Evolutionary conservation across 768 basidiomycete genomes (phyloP).

Genomic region (Galerina sulciceps): DNA sequence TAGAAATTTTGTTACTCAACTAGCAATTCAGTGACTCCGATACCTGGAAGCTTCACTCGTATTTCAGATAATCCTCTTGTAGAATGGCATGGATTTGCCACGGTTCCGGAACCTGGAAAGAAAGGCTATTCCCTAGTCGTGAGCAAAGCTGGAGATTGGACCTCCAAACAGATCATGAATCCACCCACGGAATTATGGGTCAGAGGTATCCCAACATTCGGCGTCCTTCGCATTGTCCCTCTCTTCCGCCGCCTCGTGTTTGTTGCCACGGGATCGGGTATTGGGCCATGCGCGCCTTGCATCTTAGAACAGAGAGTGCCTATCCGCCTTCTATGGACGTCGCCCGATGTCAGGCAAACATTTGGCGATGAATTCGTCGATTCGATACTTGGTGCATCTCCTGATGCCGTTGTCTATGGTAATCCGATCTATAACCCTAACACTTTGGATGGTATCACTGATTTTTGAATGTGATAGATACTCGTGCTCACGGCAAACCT

Average conservation of each 20-base stretch:
- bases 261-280: slow-evolving; percentile 62
- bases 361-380: slow-evolving; percentile 67
- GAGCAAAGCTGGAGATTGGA: slow-evolving; percentile 66
- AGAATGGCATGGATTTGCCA: slow-evolving; percentile 66
- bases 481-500: slow-evolving; percentile 48
- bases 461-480: slow-evolving; percentile 32
- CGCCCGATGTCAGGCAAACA: slow-evolving; percentile 62
- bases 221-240: slow-evolving; percentile 57
- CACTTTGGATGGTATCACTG: neutral
- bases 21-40: slow-evolving; percentile 39
- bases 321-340: slow-evolving; percentile 64
- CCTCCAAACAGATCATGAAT: slow-evolving; percentile 51
- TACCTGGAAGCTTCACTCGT: slow-evolving; percentile 50
- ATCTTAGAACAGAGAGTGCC: slow-evolving; percentile 56
- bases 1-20: neutral
- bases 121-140: slow-evolving; percentile 61
- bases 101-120: slow-evolving; percentile 50
- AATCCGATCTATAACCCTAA: slow-evolving; percentile 13
- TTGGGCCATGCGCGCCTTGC: slow-evolving; percentile 63
- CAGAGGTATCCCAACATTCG: slow-evolving; percentile 59
- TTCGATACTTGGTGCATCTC: slow-evolving; percentile 52
- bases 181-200: slow-evolving; percentile 62
- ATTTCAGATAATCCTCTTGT: slow-evolving; percentile 51
- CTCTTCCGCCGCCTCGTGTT: slow-evolving; percentile 60
- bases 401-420: slow-evolving; percentile 64